Conservation (phyloP, 2,329 filamentous ascomycete species). For the Mollisia scopiformis region DNA sequence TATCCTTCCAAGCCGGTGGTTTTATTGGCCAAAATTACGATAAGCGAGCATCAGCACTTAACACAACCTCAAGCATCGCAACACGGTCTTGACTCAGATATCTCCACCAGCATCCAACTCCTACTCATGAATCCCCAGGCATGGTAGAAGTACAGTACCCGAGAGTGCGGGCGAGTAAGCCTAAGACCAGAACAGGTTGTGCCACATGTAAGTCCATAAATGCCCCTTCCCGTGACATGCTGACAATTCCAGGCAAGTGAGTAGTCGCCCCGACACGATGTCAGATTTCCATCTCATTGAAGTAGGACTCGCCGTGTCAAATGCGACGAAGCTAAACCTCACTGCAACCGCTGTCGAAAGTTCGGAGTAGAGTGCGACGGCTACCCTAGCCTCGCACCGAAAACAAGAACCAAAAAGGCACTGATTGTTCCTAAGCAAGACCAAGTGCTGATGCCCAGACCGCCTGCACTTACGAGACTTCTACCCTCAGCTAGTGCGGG, state of each 20-base stretch:
- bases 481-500: background rate
- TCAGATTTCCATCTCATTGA: background rate
- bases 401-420: background rate
- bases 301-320: background rate
- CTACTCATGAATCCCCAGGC: too few relatives aligned
- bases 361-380: background rate
- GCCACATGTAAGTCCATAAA: background rate
- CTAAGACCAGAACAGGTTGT: background rate
- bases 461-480: background rate
- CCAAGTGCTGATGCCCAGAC: background rate
- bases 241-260: background rate
- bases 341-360: background rate
- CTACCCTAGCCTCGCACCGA: too few relatives aligned
- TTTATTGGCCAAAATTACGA: too few relatives aligned
- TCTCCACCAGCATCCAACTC: too few relatives aligned
- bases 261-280: background rate
- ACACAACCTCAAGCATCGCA: too few relatives aligned
- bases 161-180: background rate
- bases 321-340: constrained; percentile 2
- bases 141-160: background rate
- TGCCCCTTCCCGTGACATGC: background rate
- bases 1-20: too few relatives aligned
- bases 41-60: too few relatives aligned
- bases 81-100: too few relatives aligned
- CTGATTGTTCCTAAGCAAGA: background rate